Evolutionary conservation across 2,329 filamentous ascomycete genomes (phyloP).

Genomic region (Lachnellula willkommii): DNA sequence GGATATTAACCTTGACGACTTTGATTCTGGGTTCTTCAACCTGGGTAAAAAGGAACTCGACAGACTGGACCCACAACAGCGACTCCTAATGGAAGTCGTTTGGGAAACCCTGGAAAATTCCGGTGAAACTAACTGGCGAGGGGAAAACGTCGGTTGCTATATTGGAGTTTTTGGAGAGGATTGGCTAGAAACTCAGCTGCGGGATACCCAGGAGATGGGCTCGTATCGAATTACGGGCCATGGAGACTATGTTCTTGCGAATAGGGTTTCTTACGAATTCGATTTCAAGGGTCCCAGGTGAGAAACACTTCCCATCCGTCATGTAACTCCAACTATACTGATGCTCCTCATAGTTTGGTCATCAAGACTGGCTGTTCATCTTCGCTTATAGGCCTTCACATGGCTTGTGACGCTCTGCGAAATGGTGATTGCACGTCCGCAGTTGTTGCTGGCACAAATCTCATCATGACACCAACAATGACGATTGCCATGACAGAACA

Average conservation of each 20-base stretch:
- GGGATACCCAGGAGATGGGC: slow-evolving; percentile 5
- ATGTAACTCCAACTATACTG: neutral
- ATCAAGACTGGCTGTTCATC: slow-evolving; percentile 45
- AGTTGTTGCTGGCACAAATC: slow-evolving; percentile 13
- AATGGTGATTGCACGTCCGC: slow-evolving; percentile 35
- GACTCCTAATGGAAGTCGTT: slow-evolving; percentile 25
- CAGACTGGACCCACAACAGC: slow-evolving; percentile 25
- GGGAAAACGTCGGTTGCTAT: slow-evolving; percentile 13
- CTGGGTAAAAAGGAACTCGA: slow-evolving; percentile 11
- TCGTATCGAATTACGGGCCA: slow-evolving; percentile 6
- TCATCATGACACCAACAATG: slow-evolving; percentile 11
- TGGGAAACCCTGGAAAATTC: slow-evolving; percentile 26
- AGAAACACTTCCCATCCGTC: neutral
- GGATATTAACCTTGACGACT: slow-evolving; percentile 9
- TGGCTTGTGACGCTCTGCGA: slow-evolving; percentile 46
- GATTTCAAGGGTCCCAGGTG: slow-evolving; percentile 30
- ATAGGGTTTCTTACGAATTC: slow-evolving; percentile 32
- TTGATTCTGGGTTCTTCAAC: slow-evolving; percentile 15
- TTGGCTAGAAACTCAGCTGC: slow-evolving; percentile 5
- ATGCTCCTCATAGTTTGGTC: slow-evolving; percentile 10
- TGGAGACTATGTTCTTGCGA: slow-evolving; percentile 19
- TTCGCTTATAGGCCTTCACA: slow-evolving; percentile 47
- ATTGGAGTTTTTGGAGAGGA: slow-evolving; percentile 11
- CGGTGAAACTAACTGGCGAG: slow-evolving; percentile 15
- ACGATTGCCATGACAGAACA: slow-evolving; percentile 2